Conservation (phyloP, 139 green algal species). For the Asterochloris sp. region DNA sequence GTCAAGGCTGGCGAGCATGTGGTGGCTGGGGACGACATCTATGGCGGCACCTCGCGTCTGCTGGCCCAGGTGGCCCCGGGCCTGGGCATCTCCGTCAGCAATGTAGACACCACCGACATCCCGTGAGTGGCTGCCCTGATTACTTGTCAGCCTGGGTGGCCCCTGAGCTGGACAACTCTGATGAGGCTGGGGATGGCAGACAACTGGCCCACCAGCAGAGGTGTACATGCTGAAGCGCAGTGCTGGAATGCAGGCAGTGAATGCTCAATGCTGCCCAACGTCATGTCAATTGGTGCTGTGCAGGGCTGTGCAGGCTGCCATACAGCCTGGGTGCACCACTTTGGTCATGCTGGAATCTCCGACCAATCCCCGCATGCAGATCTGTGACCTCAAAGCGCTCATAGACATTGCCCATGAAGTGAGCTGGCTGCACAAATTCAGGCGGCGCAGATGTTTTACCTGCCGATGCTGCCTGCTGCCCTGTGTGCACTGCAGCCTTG, state of each 20-base stretch:
- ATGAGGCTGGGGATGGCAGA: too few species aligned
- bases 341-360: slow-evolving; percentile 96
- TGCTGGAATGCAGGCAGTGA: too few species aligned
- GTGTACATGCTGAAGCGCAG: too few species aligned
- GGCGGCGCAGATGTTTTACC: background rate
- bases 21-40: slow-evolving; percentile 94
- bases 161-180: background rate
- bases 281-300: background rate
- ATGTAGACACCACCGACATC: slow-evolving; percentile 91
- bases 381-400: slow-evolving; percentile 90
- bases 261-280: too few species aligned
- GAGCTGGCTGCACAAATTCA: background rate
- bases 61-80: slow-evolving; percentile 55
- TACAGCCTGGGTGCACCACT: slow-evolving; percentile 72
- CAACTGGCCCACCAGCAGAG: too few species aligned
- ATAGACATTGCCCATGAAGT: slow-evolving; percentile 59
- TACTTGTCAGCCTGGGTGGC: background rate
- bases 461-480: background rate
- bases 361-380: slow-evolving; percentile 97
- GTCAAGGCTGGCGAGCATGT: slow-evolving; percentile 67
- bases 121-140: slow-evolving; percentile 26
- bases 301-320: slow-evolving; percentile 57
- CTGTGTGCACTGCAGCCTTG: background rate
- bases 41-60: slow-evolving; percentile 91
- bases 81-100: slow-evolving; percentile 74